A percentile compares a stretch with the other conserved stretches of the same genome.
Conservation (phyloP, 176 grass and related monocot genomes). For the Musa acuminata region DNA sequence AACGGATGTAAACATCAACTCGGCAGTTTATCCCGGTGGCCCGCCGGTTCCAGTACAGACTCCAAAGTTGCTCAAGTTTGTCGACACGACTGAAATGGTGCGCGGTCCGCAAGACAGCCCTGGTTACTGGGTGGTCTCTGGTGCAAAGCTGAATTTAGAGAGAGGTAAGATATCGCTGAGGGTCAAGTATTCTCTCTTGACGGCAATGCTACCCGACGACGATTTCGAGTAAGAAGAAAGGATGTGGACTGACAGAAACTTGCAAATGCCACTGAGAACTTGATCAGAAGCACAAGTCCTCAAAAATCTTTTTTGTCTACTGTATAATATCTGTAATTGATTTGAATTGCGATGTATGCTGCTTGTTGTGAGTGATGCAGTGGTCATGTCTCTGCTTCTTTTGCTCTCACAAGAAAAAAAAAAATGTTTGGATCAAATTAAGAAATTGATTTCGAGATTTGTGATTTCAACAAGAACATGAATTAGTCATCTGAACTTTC, state of each 20-base stretch:
- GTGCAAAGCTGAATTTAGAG: constrained; percentile 79
- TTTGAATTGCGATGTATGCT: not conserved
- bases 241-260: not conserved
- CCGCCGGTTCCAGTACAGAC: constrained; percentile 71
- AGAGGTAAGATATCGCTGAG: constrained; percentile 78
- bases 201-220: constrained; percentile 52
- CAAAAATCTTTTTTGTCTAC: not conserved
- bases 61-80: constrained; percentile 74
- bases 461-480: too few relatives aligned
- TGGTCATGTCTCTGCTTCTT: too few relatives aligned
- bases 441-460: too few relatives aligned
- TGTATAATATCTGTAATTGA: not conserved
- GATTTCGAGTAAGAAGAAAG: constrained; percentile 18
- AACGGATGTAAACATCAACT: constrained; percentile 81
- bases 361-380: too few relatives aligned
- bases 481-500: too few relatives aligned
- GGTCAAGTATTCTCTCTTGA: constrained; percentile 70
- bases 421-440: too few relatives aligned
- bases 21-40: constrained; percentile 76
- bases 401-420: too few relatives aligned
- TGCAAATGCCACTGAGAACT: not conserved
- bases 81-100: constrained; percentile 73
- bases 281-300: not conserved
- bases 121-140: constrained; percentile 89
- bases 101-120: constrained; percentile 82